Conservation (phyloP, 1,139 yeast species). For the Yamadazyma triangularis region DNA sequence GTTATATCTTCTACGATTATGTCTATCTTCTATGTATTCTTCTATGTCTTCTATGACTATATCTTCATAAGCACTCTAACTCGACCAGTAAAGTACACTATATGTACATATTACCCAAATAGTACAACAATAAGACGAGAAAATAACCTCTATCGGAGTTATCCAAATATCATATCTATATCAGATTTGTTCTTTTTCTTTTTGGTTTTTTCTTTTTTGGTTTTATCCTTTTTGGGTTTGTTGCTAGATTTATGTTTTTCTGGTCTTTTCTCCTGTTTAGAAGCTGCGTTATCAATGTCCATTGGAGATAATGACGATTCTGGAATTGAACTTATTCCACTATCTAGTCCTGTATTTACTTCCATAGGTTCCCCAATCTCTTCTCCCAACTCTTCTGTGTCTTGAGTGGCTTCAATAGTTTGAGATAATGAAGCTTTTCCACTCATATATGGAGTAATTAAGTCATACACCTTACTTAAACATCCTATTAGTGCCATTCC, state of each 20-base stretch:
- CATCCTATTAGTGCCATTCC: constrained; percentile 68
- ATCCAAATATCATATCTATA: constrained; percentile 59
- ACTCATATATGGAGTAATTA: constrained; percentile 21
- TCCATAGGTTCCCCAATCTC: constrained; percentile 7
- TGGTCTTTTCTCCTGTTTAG: too few relatives aligned
- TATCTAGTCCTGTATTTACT: constrained; percentile 5
- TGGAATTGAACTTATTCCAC: background rate
- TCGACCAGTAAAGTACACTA: too few relatives aligned
- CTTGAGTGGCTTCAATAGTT: background rate
- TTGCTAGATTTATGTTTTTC: constrained; percentile 3
- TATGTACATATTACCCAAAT: too few relatives aligned
- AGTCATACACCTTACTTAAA: constrained; percentile 41
- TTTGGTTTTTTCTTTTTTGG: constrained; percentile 22
- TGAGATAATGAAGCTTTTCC: constrained; percentile 2
- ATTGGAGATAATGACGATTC: background rate
- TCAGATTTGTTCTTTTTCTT: constrained; percentile 44
- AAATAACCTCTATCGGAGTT: too few relatives aligned
- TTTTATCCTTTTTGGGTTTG: constrained; percentile 1
- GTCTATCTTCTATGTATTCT: too few relatives aligned
- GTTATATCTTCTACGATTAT: too few relatives aligned
- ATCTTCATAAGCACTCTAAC: too few relatives aligned
- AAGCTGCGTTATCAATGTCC: constrained; percentile 12
- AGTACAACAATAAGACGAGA: too few relatives aligned
- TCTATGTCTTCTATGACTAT: too few relatives aligned
- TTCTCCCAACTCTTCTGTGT: constrained; percentile 5